These are phyloP conservation scores for Blechomonas ayalai DNA, from an alignment of 208 protist species.

Conservation along the genomic window DNA sequence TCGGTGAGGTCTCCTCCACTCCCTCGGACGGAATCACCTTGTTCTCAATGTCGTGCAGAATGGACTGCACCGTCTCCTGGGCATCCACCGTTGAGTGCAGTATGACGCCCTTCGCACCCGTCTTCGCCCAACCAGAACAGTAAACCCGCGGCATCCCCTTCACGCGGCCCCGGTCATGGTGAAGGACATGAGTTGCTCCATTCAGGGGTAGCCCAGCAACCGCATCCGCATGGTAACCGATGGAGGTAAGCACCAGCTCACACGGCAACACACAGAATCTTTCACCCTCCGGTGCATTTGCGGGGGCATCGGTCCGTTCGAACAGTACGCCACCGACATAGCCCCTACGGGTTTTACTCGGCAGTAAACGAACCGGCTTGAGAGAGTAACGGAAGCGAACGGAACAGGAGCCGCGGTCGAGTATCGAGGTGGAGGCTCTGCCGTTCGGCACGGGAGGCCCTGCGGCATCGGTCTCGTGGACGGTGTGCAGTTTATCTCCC, in stretches of 20 bases:
- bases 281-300: constrained; percentile 2
- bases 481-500: constrained; percentile 11
- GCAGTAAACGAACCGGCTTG: constrained; percentile 58
- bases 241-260: constrained; percentile 80
- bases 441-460: not conserved
- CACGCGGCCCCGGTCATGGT: constrained; percentile 60
- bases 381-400: constrained; percentile 69
- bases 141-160: constrained; percentile 72
- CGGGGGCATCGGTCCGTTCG: constrained; percentile 24
- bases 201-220: constrained; percentile 79
- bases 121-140: constrained; percentile 89
- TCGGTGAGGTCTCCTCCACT: constrained; percentile 5
- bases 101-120: constrained; percentile 88
- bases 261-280: constrained; percentile 63
- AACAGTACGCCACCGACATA: constrained; percentile 73
- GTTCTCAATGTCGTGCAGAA: constrained; percentile 55
- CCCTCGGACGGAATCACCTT: constrained; percentile 29
- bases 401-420: constrained; percentile 35
- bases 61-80: constrained; percentile 51
- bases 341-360: constrained; percentile 23
- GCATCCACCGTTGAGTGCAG: constrained; percentile 71
- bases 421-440: not conserved
- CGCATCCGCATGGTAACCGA: constrained; percentile 59
- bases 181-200: constrained; percentile 48
- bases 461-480: not conserved